Conservation (phyloP, 371 early-diverging fungal genomes). For the Lichtheimia ornata region DNA sequence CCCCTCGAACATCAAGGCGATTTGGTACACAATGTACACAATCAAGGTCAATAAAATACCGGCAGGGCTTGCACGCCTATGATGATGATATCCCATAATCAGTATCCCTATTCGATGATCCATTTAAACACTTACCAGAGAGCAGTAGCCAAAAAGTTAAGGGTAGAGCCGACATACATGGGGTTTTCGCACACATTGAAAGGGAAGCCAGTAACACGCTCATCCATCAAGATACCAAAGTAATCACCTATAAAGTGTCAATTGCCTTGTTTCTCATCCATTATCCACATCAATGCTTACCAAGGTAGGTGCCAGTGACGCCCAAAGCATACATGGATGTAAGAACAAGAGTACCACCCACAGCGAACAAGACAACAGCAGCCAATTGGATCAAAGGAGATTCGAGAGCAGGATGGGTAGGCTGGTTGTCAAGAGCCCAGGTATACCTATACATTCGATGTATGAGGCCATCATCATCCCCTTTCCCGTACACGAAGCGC, state of each 20-base stretch:
- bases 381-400: constrained; percentile 39
- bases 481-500: not conserved
- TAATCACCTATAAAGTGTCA: constrained; percentile 74
- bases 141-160: constrained; percentile 84
- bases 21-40: constrained; percentile 72
- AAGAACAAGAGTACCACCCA: constrained; percentile 81
- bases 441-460: constrained; percentile 49
- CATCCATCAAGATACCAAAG: constrained; percentile 91
- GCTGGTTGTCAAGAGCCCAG: constrained; percentile 70
- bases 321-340: constrained; percentile 87
- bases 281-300: constrained; percentile 36
- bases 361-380: constrained; percentile 55
- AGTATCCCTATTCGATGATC: not conserved
- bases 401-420: constrained; percentile 55
- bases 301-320: constrained; percentile 89
- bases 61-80: constrained; percentile 63
- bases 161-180: constrained; percentile 92
- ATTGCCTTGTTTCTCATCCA: not conserved
- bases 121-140: constrained; percentile 67
- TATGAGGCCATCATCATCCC: not conserved
- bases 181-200: constrained; percentile 91
- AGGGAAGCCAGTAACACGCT: constrained; percentile 87
- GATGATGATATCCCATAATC: not conserved
- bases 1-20: constrained; percentile 83
- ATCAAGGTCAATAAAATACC: constrained; percentile 72